Percentiles rank a stretch among this genome's conserved stretches.
Evolutionary conservation across 2,329 filamentous ascomycete species (phyloP).

Genomic region (Rhynchosporium graminicola): DNA sequence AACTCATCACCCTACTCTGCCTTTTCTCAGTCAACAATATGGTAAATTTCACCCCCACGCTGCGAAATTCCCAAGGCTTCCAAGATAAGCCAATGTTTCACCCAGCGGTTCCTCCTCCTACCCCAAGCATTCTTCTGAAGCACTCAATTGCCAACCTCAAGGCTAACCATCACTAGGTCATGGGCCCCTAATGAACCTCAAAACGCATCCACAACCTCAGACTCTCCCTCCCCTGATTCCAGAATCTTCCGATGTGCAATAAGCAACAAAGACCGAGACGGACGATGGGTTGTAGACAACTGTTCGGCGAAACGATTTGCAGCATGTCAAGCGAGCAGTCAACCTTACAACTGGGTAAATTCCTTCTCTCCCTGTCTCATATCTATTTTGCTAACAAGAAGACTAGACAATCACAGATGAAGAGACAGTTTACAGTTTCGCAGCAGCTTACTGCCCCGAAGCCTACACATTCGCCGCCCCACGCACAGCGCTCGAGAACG

Average conservation of each 20-base stretch:
- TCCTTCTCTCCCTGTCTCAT: background rate
- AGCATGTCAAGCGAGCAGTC: conserved; percentile 55
- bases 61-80: background rate
- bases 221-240: conserved; percentile 34
- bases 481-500: conserved; percentile 63
- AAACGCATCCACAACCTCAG: conserved; percentile 43
- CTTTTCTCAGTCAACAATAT: conserved; percentile 51
- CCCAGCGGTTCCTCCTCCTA: conserved; percentile 34
- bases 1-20: conserved; percentile 51
- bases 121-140: conserved; percentile 47
- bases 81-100: conserved; percentile 44
- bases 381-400: background rate
- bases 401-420: conserved; percentile 45
- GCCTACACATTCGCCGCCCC: conserved; percentile 57
- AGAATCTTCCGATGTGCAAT: conserved; percentile 56
- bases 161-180: conserved; percentile 53
- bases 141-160: conserved; percentile 42
- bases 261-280: conserved; percentile 47
- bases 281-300: conserved; percentile 59
- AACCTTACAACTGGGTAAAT: conserved; percentile 58
- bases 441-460: conserved; percentile 49
- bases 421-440: conserved; percentile 46
- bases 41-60: conserved; percentile 45
- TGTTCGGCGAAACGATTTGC: conserved; percentile 53
- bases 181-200: conserved; percentile 59